Conservation (phyloP, 805 yeast species). For the Saccharomyces mikatae region DNA sequence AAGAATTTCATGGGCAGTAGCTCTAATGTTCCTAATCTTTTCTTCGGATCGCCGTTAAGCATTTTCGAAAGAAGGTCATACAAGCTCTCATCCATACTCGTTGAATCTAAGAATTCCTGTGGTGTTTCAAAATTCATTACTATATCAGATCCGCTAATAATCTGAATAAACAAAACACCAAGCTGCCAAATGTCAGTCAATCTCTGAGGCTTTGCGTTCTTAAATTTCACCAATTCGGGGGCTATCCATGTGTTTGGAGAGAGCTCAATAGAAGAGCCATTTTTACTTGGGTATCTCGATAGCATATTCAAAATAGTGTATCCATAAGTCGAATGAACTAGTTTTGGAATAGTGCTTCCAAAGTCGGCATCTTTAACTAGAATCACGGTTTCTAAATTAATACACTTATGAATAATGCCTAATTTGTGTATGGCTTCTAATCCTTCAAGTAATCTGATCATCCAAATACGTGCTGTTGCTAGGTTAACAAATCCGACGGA, state of each 20-base stretch:
- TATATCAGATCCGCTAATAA: conserved; percentile 53
- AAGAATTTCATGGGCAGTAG: conserved; percentile 76
- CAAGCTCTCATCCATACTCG: conserved; percentile 47
- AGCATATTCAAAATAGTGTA: conserved; percentile 39
- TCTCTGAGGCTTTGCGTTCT: conserved; percentile 46
- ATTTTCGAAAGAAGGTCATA: conserved; percentile 59
- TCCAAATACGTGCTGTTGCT: conserved; percentile 79
- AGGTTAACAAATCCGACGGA: conserved; percentile 61
- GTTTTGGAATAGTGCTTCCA: conserved; percentile 49
- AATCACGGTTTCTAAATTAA: conserved; percentile 53
- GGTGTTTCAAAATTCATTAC: conserved; percentile 52
- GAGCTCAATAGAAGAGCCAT: conserved; percentile 16
- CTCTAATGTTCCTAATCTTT: conserved; percentile 77
- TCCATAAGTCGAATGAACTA: conserved; percentile 55
- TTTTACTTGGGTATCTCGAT: conserved; percentile 31
- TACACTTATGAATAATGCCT: conserved; percentile 70
- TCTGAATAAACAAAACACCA: conserved; percentile 67
- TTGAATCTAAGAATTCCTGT: conserved; percentile 46
- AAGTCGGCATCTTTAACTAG: conserved; percentile 43
- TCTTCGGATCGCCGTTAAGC: conserved; percentile 56
- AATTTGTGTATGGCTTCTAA: conserved; percentile 75
- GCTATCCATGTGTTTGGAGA: conserved; percentile 53
- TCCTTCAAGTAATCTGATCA: conserved; percentile 77
- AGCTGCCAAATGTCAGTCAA: conserved; percentile 92
- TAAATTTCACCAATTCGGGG: conserved; percentile 51